Base-by-base conservation (phyloP, 1,284 basidiomycete genomes). In the Taiwanofungus camphoratus region DNA sequence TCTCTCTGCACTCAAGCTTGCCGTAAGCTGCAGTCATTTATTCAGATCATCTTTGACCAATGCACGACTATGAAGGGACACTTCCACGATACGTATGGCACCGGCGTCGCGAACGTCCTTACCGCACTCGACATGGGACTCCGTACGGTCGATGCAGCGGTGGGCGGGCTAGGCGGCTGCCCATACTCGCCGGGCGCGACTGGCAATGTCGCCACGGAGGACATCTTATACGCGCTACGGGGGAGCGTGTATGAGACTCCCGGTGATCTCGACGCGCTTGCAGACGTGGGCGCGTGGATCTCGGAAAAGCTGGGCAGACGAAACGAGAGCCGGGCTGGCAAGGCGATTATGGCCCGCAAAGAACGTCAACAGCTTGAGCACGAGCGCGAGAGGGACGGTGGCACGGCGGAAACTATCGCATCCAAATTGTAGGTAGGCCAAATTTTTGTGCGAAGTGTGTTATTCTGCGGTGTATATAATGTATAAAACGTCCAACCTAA, bases 171-270 rank as follows among this genome's bases (percentile, higher is more conserved):
- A 0, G 94, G 94, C 2, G 92, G 93, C 11, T 97, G 94, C 57
- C 93, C 94, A 1, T 98, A 93, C 65, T 92, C 92, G 0, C 94
- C 94, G 0, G 93, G 93, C 1, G 92, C 92, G 4, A 93, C 89
- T 0, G 92, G 92, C n/a, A 94, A 94, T 55, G 87, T 93, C 20
- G 84, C 89, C 0, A 94, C 91, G 0, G 92, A 95, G 58, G 91
- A 93, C 53, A 80, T 95, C 0, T 71, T 96, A 3, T 92, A 95
- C 53, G 87, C 88, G 0, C 72, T 97, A 4, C 77, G 82, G 37
- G 78, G 73, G 19, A 81, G 82, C 5, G 73, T 73, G 2, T 93
- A 88, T 64, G 63, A 74, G 12, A 82, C 91, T 0, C 75, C 73
- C 1, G 77, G 80, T 1, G 63, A 68, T 11, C 65, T 93, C 29